Base-by-base conservation (phyloP, 495 filamentous ascomycete genomes). In the Penicillium longicatenatum region DNA sequence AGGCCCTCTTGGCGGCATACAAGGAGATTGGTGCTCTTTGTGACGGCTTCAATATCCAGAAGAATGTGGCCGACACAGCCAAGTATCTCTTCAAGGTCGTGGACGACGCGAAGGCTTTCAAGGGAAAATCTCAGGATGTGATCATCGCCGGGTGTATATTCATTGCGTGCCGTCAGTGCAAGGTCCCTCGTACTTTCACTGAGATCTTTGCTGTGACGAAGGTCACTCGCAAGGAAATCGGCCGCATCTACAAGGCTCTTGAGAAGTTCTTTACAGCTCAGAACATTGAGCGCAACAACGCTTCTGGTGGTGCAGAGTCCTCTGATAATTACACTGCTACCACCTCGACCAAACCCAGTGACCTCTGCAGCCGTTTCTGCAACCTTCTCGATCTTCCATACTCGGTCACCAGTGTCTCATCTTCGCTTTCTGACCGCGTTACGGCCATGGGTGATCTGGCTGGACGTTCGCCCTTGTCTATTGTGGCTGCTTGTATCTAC, bases 61-160 rank as follows among this genome's bases (percentile, higher is more conserved):
- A 87, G 61, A 86, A 86, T 54, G 89, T 92, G 24, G 83, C 88
- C 26, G 89, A 96, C 66, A 88, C 89, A 0, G 90, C 93, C 44
- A 97, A 96, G 78, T 90, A 93, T 68, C 84, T 97, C 45, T 98
- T 88, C 82, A 98, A 97, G 81, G 78, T 91, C 47, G 89, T 93
- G 16, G 90, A 97, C 52, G 93, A 98, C 65, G 88, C 85, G 59
- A 93, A 93, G 72, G 84, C 89, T 3, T 91, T 98, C 79, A 96
- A 95, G 78, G 92, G 93, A 64, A 98, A 98, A 74, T 90, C 91
- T 0, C 89, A 91, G 57, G 93, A 98, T 62, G 91, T 91, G 46
- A 87, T 98, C 56, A 93, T 96, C 51, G 95, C 94, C 9, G 91
- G 92, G 2, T 97, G 93, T 71, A 93, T 98, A 72, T 97, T 98